Evolutionary conservation across 2,329 filamentous ascomycete genomes (phyloP).

Genomic region (Hypoxylon sp.): DNA sequence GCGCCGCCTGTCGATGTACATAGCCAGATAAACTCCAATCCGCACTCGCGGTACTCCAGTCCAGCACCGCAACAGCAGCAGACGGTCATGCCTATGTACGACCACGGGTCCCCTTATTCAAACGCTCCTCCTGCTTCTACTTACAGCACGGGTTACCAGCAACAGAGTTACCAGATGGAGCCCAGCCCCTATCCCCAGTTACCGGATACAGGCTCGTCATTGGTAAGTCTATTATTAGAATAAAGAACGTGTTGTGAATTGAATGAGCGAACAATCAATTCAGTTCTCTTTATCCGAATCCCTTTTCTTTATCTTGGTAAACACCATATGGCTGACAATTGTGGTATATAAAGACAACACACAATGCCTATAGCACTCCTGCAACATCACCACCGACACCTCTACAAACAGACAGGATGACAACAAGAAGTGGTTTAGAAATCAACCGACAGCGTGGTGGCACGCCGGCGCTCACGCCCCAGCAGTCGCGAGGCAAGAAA

Average conservation of each 20-base stretch:
- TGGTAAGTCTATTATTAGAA: slow-evolving; percentile 48
- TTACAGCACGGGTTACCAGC: slow-evolving; percentile 48
- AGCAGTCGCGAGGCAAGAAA: slow-evolving; percentile 54
- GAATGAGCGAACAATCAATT: slow-evolving; percentile 35
- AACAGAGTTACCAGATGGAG: slow-evolving; percentile 47
- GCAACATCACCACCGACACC: slow-evolving; percentile 67
- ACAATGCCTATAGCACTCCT: slow-evolving; percentile 65
- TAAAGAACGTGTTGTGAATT: slow-evolving; percentile 21
- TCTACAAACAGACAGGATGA: slow-evolving; percentile 56
- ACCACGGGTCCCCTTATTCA: slow-evolving; percentile 52
- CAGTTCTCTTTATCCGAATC: slow-evolving; percentile 30
- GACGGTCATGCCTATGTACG: slow-evolving; percentile 48
- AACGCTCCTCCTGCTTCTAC: slow-evolving; percentile 38
- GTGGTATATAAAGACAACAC: slow-evolving; percentile 46
- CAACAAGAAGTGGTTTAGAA: slow-evolving; percentile 57
- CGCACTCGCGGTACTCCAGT: slow-evolving; percentile 58
- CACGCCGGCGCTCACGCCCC: slow-evolving; percentile 51
- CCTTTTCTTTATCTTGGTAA: slow-evolving; percentile 2
- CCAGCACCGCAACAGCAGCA: slow-evolving; percentile 54
- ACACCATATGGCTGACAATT: slow-evolving; percentile 16
- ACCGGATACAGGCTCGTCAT: slow-evolving; percentile 47
- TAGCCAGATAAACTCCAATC: slow-evolving; percentile 55
- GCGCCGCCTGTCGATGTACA: slow-evolving; percentile 49
- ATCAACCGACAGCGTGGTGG: slow-evolving; percentile 46
- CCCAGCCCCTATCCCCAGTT: slow-evolving; percentile 51